A percentile compares a stretch with the other conserved stretches of the same genome.
phyloP scores from a whole-genome alignment of 1,284 basidiomycete species.

The Leccinum laetum region DNA sequence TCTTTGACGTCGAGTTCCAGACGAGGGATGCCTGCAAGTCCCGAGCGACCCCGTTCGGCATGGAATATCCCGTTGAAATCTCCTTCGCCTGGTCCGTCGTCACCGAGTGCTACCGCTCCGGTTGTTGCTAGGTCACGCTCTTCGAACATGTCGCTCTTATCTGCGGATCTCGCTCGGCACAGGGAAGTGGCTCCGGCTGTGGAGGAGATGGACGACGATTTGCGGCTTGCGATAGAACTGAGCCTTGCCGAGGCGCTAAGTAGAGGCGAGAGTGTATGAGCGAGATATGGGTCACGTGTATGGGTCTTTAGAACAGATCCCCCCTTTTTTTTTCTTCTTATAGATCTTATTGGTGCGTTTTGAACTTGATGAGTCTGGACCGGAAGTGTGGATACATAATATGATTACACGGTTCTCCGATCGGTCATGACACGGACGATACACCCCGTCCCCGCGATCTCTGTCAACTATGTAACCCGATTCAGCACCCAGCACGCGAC shows the following conservation, averaged over 20 bases:
- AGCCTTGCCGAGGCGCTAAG: slow-evolving; percentile 57
- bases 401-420: slow-evolving; percentile 72
- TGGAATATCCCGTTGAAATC: slow-evolving; percentile 29
- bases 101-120: slow-evolving; percentile 12
- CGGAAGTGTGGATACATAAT: neutral
- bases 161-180: slow-evolving; percentile 15
- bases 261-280: slow-evolving; percentile 30
- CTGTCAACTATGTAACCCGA: slow-evolving; percentile 71
- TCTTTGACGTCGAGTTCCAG: slow-evolving; percentile 25
- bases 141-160: slow-evolving; percentile 14
- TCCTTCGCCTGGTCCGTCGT: slow-evolving; percentile 15
- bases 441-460: slow-evolving; percentile 93
- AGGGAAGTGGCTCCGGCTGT: neutral
- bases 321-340: neutral
- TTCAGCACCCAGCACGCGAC: slow-evolving; percentile 8
- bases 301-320: slow-evolving; percentile 1
- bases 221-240: slow-evolving; percentile 53
- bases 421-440: slow-evolving; percentile 99
- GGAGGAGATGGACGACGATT: slow-evolving; percentile 50
- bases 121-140: slow-evolving; percentile 3
- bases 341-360: neutral
- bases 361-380: neutral
- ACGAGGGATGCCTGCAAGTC: slow-evolving; percentile 12
- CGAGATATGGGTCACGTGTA: neutral
- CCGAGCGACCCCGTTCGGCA: slow-evolving; percentile 21